Evolutionary conservation across 805 yeast genomes (phyloP), one percentile per base, ranked within the genome.

Genomic region (Zygosaccharomyces kombuchaensis): DNA sequence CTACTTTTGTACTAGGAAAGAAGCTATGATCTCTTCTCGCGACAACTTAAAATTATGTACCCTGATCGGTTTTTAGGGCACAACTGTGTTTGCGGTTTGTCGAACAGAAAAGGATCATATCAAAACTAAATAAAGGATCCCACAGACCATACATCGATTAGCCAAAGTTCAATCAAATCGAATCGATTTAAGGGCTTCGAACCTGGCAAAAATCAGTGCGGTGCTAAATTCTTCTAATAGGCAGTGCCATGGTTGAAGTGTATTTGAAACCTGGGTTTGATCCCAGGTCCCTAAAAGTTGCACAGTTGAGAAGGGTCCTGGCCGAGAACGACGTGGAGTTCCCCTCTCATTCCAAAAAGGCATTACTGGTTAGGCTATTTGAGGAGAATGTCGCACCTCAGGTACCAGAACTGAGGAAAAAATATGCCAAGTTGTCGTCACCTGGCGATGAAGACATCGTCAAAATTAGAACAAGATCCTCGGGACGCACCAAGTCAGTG

Each of bases 251-350:
- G 54, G 55, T 46, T 25, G 26, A 19, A 12, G 57, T 54, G 16
- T 55, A 58, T 46, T 32, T 60, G 39, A 35, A 58, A 26, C 45
- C 61, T 65, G 87, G 74, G n/a, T 87, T 86, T 63, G 81, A 88
- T 59, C 84, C 91, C 6, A 67, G 73, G 21, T 68, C 73, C 32
- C 68, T 84, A 52, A 84, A 80, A 42, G 81, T 87, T 17, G 79
- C 89, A 3, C 79, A 85, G 48, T 71, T 91, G 58, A 75, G 93
- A 56, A 75, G 80, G 17, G 73, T 87, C 17, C 70, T 91, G 43
- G 65, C 72, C 9, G 81, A 77, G 45, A 76, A 87, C 59, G 73
- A 76, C n/a, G 70, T 90, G n/a, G 63, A 66, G 1, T 82, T 73
- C 58, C 74, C 84, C 0, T 69, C 84, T 1, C 70, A 75, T 37